Base-by-base conservation (phyloP, 495 filamentous ascomycete genomes). In the Hyaloscypha variabilis region DNA sequence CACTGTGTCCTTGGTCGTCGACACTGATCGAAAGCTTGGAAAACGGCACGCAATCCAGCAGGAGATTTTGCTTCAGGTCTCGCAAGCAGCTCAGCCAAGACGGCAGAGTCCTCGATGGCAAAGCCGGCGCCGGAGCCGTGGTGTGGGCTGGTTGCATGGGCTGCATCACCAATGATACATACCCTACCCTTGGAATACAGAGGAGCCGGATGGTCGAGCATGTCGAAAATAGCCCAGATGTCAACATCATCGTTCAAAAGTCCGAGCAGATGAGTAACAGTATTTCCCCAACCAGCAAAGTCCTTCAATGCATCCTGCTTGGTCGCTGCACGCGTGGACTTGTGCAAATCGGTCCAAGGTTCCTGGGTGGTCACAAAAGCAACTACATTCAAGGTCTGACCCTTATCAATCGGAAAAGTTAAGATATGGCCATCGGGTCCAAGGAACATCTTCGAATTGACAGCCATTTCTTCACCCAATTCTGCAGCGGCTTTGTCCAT, bases 341-440 rank as follows among this genome's bases (percentile, higher is more conserved):
- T n/a, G n/a, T 19, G 24, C 30, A 53, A 67, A 13, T 80, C 79
- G 0, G 67, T 67, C n/a, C 68, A 63, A 1, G 53, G 74, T 4
- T 64, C 72, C 1, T 21, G 13, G 19, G 23, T 51, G 65, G 68
- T 42, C 62, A 62, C 2, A 69, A 85, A 85, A 0, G 75, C 81
- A 0, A 82, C 81, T 2, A 83, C 73, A 67, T 85, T 85, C 54
- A 86, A 56, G 0, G 80, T 63, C 3, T 68, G 74, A 21, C 70
- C 66, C 2, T 66, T 29, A 1, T 72, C 76, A 1, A 83, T 74
- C 19, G 85, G 82, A 66, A 80, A 86, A 26, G 73, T 72, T 0
- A 85, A 60, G 0, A 82, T 56, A 66, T 86, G 82, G 0, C 75
- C 82, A 1, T 70, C 57, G 0, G 75, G 79, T 0, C 82, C 82